Evolutionary conservation across 1,284 basidiomycete genomes (phyloP).

Genomic region (Puccinia novopanici): DNA sequence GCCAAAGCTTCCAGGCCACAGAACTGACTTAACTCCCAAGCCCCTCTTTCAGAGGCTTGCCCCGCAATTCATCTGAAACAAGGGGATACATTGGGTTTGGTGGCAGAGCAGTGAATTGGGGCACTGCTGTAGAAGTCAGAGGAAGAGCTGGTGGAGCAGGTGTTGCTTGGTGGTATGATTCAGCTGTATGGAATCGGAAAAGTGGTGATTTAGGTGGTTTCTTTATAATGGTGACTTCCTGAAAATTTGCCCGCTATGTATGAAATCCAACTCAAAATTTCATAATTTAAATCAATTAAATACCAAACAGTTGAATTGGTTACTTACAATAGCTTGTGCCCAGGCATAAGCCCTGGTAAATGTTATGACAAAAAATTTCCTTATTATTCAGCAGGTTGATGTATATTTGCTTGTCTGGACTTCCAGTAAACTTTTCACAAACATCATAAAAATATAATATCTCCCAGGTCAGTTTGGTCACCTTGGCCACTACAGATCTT

Average conservation of each 20-base stretch:
- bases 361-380: constrained; percentile 2
- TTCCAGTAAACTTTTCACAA: background rate
- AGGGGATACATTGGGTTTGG: too few relatives aligned
- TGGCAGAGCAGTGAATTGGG: too few relatives aligned
- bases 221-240: background rate
- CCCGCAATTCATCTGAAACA: too few relatives aligned
- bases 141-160: too few relatives aligned
- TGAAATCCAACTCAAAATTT: background rate
- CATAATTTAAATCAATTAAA: background rate
- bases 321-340: constrained; percentile 8
- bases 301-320: background rate
- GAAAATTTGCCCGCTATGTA: background rate
- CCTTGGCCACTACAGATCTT: background rate
- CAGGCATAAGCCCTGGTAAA: background rate
- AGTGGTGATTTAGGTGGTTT: background rate
- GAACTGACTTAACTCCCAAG: too few relatives aligned
- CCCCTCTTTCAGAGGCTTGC: too few relatives aligned
- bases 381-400: background rate
- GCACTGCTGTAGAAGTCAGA: too few relatives aligned
- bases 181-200: too few relatives aligned
- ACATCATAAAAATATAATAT: background rate
- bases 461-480: too few relatives aligned
- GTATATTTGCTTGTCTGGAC: background rate
- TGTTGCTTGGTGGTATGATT: too few relatives aligned
- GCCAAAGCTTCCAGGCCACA: too few relatives aligned